Evolutionary conservation across 441 rosid species (phyloP).

Genomic region (Viola pubescens): DNA sequence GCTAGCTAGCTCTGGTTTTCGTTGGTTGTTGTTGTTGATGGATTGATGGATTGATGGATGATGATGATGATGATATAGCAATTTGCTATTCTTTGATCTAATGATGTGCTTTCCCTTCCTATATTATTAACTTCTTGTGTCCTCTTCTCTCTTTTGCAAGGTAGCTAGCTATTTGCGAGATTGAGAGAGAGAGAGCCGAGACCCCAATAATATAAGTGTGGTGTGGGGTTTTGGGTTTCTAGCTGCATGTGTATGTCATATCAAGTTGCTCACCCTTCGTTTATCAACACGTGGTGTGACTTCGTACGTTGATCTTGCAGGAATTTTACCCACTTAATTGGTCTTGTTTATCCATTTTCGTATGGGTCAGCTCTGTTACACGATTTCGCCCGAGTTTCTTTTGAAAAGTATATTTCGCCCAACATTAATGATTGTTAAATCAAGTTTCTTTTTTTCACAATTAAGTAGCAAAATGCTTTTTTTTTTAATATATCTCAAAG

Average conservation of each 20-base stretch:
- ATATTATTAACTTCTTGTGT: slow-evolving; percentile 3
- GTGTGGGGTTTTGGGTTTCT: neutral
- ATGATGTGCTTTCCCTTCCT: slow-evolving; percentile 4
- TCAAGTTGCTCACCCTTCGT: slow-evolving; percentile 12
- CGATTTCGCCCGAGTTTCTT: too few species aligned
- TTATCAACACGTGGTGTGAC: slow-evolving; percentile 29
- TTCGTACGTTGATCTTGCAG: slow-evolving; percentile 22
- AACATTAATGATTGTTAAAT: too few species aligned
- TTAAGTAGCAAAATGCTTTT: too few species aligned
- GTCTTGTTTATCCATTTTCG: neutral
- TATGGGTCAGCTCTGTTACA: too few species aligned
- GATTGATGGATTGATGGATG: slow-evolving; percentile 5
- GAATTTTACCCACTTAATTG: neutral
- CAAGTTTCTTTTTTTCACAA: too few species aligned
- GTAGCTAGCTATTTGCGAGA: slow-evolving; percentile 13
- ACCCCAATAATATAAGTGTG: slow-evolving; percentile 39
- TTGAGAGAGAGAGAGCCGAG: slow-evolving; percentile 21
- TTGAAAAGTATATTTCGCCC: too few species aligned
- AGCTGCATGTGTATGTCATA: slow-evolving; percentile 39
- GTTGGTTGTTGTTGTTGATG: slow-evolving; percentile 1
- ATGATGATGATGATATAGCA: neutral
- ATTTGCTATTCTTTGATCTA: neutral
- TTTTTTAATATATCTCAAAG: too few species aligned
- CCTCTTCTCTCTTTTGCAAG: slow-evolving; percentile 21
- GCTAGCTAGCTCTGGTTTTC: neutral